phyloP scores from a whole-genome alignment of 352 stramenopile genomes.

The Phytopythium litorale region DNA sequence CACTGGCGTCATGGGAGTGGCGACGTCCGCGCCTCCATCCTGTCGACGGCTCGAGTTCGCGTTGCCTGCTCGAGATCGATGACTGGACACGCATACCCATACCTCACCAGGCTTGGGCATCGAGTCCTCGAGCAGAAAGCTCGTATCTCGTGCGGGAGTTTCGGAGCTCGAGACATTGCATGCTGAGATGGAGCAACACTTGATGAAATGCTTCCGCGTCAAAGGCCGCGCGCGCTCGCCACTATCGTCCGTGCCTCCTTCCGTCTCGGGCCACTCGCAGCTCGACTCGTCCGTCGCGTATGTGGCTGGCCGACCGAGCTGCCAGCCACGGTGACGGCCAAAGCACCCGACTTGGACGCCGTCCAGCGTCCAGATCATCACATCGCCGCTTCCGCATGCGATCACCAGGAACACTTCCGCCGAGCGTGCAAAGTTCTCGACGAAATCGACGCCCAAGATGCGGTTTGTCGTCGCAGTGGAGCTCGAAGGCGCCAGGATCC shows the following conservation, averaged over 20 bases:
- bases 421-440: constrained; percentile 53
- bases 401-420: constrained; percentile 60
- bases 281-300: constrained; percentile 41
- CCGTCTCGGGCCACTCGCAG: constrained; percentile 34
- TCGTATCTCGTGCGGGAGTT: constrained; percentile 25
- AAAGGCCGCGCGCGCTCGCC: constrained; percentile 9
- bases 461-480: constrained; percentile 18
- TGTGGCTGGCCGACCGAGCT: constrained; percentile 46
- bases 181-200: constrained; percentile 48
- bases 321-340: constrained; percentile 56
- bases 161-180: constrained; percentile 36
- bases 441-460: constrained; percentile 50
- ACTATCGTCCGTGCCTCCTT: constrained; percentile 12
- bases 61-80: constrained; percentile 35
- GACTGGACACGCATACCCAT: constrained; percentile 60
- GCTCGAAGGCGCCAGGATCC: constrained; percentile 11
- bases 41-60: constrained; percentile 29
- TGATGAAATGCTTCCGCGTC: constrained; percentile 39
- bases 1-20: not conserved
- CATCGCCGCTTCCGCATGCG: constrained; percentile 55
- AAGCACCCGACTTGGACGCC: constrained; percentile 65
- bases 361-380: constrained; percentile 73
- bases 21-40: constrained; percentile 9
- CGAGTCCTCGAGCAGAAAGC: constrained; percentile 65
- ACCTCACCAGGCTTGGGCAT: constrained; percentile 78